phyloP scores from a whole-genome alignment of 441 rosid species.

The Syzygium malaccense region DNA sequence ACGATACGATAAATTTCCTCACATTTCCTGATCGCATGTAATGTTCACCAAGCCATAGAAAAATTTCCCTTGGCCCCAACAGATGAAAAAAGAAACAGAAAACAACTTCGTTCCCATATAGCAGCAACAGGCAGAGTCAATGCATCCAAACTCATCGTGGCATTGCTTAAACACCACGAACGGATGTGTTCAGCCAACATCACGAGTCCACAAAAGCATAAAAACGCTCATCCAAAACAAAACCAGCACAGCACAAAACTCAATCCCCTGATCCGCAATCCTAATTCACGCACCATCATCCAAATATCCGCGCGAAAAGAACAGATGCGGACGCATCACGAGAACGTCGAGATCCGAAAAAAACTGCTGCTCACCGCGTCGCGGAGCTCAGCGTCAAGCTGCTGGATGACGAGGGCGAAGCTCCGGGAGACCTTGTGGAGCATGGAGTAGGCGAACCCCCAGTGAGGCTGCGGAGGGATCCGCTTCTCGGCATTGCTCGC shows the following conservation, averaged over 20 bases:
- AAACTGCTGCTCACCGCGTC: not conserved
- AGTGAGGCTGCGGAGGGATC: not conserved
- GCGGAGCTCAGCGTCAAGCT: not conserved
- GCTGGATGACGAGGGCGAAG: not conserved
- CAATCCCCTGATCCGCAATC: not conserved
- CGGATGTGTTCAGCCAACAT: not conserved
- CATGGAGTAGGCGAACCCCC: not conserved
- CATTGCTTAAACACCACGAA: not conserved
- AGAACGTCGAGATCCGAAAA: not conserved
- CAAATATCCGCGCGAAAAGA: not conserved
- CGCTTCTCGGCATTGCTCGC: not conserved
- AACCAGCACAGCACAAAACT: not conserved
- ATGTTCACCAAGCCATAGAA: not conserved
- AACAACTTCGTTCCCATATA: not conserved
- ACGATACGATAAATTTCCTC: not conserved
- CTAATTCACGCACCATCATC: not conserved
- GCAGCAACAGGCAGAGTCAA: not conserved
- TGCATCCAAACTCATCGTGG: not conserved
- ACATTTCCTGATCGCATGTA: not conserved
- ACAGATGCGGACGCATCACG: not conserved
- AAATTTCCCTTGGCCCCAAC: not conserved
- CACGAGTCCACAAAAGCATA: not conserved
- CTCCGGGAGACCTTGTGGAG: not conserved
- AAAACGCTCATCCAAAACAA: not conserved
- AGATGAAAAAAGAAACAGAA: not conserved